Base-by-base conservation (phyloP, 2,329 filamentous ascomycete genomes). In the Aspergillus brunneoviolaceus region DNA sequence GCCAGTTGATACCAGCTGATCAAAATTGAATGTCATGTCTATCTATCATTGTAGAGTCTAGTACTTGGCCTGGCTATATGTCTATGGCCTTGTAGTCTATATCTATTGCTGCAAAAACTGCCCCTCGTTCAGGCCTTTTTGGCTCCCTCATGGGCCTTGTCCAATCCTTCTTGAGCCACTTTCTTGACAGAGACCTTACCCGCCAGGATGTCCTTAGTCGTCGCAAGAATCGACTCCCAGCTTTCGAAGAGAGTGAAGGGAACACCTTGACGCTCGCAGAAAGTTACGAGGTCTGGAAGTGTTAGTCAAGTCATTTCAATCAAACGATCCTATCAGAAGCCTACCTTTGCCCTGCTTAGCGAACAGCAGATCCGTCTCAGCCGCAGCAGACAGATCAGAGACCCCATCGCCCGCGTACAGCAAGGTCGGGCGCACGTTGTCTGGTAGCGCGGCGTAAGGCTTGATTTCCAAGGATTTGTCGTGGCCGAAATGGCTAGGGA, bases 381-480 rank as follows among this genome's bases (percentile, higher is more conserved):
- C 87, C 3, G 95, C 94, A 9, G 94, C 95, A 27, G 91, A 96
- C 55, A 98, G 82, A 74, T 98, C 94, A 2, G 91, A 96, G 4
- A 97, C 92, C 52, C 94, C 94, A 69, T 98, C 94, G 60, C 95
- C 95, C 33, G 95, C 94, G 71, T 99, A 99, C 76, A 98, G 92
- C 79, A 98, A 86, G 45, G 87, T 88, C 2, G 95, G 95, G 48
- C 92, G 84, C 70, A 89, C 78, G 33, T 81, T 75, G 14, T 81
- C 81, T 0, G 91, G 87, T 49, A 96, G 82, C 27, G 86, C 75
- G 27, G 76, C 77, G 78, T 98, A 98, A 55, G 92, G 92, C 65
- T 91, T 87, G 70, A 99, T 92, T 74, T 95, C 91, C 57, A 94
- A 82, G 27, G 89, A 93, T 85, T 99, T 99, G 83, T 99, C 94